Evolutionary conservation across 1,139 yeast species (phyloP).

Genomic region (Lodderomyces theae): DNA sequence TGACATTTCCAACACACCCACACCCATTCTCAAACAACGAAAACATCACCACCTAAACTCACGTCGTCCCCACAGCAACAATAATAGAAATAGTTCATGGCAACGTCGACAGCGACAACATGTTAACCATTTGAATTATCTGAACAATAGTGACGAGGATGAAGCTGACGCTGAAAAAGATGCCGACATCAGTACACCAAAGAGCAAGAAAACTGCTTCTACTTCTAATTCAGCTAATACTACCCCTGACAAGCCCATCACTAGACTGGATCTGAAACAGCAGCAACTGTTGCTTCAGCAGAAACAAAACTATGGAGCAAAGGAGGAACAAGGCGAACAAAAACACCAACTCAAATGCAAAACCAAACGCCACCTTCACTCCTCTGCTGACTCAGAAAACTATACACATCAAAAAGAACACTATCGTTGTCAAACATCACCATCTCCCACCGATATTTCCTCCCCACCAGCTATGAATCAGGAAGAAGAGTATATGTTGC

Average conservation of each 20-base stretch:
- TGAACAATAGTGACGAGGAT: no score
- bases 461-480: slow-evolving; percentile 13
- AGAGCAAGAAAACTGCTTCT: neutral
- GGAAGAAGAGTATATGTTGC: slow-evolving; percentile 11
- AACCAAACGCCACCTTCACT: neutral
- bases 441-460: slow-evolving; percentile 22
- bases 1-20: slow-evolving; percentile 31
- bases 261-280: slow-evolving; percentile 11
- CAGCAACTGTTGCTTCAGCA: slow-evolving; percentile 4
- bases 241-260: slow-evolving; percentile 9
- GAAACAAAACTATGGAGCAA: slow-evolving; percentile 3
- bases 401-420: slow-evolving; percentile 4
- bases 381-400: neutral
- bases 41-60: slow-evolving; percentile 10
- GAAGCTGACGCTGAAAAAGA: no score
- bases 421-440: slow-evolving; percentile 22
- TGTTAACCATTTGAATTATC: neutral
- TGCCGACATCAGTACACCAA: neutral
- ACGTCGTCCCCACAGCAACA: slow-evolving; percentile 1
- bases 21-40: slow-evolving; percentile 11
- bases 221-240: neutral
- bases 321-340: neutral
- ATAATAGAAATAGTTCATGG: neutral
- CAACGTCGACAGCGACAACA: slow-evolving; percentile 4
- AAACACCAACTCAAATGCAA: neutral